These are phyloP conservation scores for Volutella citrinella DNA, from an alignment of 2,329 filamentous ascomycete species.

Conservation along the genomic window DNA sequence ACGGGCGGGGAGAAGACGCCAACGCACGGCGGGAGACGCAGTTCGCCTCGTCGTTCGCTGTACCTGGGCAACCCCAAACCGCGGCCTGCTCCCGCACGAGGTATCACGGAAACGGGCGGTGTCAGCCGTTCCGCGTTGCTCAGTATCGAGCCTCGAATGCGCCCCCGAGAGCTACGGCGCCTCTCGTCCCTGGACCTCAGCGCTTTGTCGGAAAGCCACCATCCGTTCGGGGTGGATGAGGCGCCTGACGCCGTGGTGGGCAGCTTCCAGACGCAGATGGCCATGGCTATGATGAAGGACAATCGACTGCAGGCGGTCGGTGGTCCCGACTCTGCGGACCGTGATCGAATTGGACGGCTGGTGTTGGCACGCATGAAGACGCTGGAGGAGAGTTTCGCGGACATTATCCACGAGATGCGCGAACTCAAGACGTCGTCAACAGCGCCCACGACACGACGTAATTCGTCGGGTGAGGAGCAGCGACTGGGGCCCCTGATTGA, in stretches of 20 bases:
- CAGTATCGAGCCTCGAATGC: slow-evolving; percentile 44
- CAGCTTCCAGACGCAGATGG: slow-evolving; percentile 80
- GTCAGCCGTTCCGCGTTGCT: slow-evolving; percentile 46
- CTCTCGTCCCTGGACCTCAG: slow-evolving; percentile 69
- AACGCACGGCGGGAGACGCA: slow-evolving; percentile 33
- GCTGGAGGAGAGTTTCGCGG: slow-evolving; percentile 84
- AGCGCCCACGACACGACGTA: slow-evolving; percentile 47
- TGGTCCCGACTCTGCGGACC: slow-evolving; percentile 40
- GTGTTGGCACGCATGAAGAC: slow-evolving; percentile 90
- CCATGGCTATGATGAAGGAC: slow-evolving; percentile 62
- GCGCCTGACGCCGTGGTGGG: slow-evolving; percentile 64
- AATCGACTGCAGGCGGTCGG: slow-evolving; percentile 47
- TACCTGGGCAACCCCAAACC: slow-evolving; percentile 49
- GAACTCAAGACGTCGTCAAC: slow-evolving; percentile 51
- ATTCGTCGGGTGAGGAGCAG: slow-evolving; percentile 47
- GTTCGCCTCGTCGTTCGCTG: slow-evolving; percentile 45
- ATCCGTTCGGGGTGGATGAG: slow-evolving; percentile 54
- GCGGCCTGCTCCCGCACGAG: slow-evolving; percentile 51
- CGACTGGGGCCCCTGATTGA: slow-evolving; percentile 29
- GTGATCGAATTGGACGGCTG: slow-evolving; percentile 71
- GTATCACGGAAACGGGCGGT: slow-evolving; percentile 32
- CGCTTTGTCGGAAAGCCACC: slow-evolving; percentile 68
- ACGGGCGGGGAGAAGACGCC: slow-evolving; percentile 35
- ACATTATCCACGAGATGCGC: slow-evolving; percentile 80
- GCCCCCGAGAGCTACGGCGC: slow-evolving; percentile 37